Evolutionary conservation across 495 filamentous ascomycete species (phyloP).

Genomic region (Hypomontagnella submonticulosa): DNA sequence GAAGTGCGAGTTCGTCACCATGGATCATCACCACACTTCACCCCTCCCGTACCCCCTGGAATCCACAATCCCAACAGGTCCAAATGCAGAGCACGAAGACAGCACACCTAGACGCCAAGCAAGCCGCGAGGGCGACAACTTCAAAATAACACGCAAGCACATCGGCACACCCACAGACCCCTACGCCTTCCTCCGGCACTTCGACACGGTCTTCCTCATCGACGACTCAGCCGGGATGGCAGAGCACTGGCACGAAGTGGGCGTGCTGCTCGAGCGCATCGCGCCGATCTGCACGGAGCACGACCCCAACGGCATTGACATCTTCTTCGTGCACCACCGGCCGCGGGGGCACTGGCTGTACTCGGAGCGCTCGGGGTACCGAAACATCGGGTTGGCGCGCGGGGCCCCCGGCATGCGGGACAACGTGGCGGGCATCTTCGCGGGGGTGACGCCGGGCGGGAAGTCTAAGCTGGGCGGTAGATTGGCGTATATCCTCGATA

Average conservation of each 20-base stretch:
- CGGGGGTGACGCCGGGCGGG: slow-evolving; percentile 26
- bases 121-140: background rate
- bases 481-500: slow-evolving; percentile 71
- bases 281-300: slow-evolving; percentile 79
- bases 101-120: no score
- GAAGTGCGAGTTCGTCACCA: background rate
- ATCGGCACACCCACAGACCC: slow-evolving; percentile 54
- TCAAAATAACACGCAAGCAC: slow-evolving; percentile 45
- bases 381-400: slow-evolving; percentile 72
- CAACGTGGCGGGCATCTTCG: slow-evolving; percentile 67
- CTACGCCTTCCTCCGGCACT: slow-evolving; percentile 80
- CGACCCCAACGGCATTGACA: slow-evolving; percentile 83
- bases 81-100: background rate
- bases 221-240: slow-evolving; percentile 90
- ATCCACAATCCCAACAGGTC: slow-evolving; percentile 4
- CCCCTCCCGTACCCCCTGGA: slow-evolving; percentile 11
- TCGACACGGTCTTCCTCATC: slow-evolving; percentile 88
- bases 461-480: slow-evolving; percentile 65
- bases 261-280: slow-evolving; percentile 73
- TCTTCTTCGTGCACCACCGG: slow-evolving; percentile 81
- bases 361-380: slow-evolving; percentile 63
- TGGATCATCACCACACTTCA: background rate
- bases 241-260: slow-evolving; percentile 77
- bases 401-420: slow-evolving; percentile 60
- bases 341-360: slow-evolving; percentile 42